phyloP scores from a whole-genome alignment of 768 basidiomycete genomes.

The Termitomyces heimii region DNA sequence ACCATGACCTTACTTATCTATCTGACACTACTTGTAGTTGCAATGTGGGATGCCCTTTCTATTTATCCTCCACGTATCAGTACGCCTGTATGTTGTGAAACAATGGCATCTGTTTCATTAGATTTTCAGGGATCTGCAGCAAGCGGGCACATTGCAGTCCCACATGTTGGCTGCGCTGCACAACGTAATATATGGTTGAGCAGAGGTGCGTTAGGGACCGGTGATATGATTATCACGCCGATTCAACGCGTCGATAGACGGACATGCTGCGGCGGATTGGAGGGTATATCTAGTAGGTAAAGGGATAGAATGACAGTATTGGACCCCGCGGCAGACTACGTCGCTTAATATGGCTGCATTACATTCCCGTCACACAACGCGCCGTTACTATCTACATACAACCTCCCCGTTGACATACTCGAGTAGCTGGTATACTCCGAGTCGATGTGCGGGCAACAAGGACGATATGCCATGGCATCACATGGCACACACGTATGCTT shows the following conservation, averaged over 20 bases:
- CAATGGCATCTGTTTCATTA: slow-evolving; percentile 11
- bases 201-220: neutral
- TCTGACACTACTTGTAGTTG: slow-evolving; percentile 6
- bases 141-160: neutral
- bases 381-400: slow-evolving; percentile 5
- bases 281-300: slow-evolving; percentile 7
- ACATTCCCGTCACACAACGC: slow-evolving; percentile 1
- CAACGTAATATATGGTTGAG: neutral
- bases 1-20: slow-evolving; percentile 3
- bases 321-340: neutral
- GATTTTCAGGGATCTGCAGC: slow-evolving; percentile 10
- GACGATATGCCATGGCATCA: slow-evolving; percentile 31
- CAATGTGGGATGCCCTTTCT: slow-evolving; percentile 11
- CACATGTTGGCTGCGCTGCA: slow-evolving; percentile 15
- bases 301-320: neutral
- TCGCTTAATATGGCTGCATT: slow-evolving; percentile 9
- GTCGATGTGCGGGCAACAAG: slow-evolving; percentile 7
- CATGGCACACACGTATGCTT: slow-evolving; percentile 38
- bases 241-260: slow-evolving; percentile 18
- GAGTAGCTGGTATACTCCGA: neutral
- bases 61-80: slow-evolving; percentile 5
- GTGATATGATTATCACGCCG: slow-evolving; percentile 26
- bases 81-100: slow-evolving; percentile 8
- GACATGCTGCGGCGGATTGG: slow-evolving; percentile 9
- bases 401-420: slow-evolving; percentile 1